Conservation (phyloP, 2,329 filamentous ascomycete genomes). For the Pseudocercospora fuligena region DNA sequence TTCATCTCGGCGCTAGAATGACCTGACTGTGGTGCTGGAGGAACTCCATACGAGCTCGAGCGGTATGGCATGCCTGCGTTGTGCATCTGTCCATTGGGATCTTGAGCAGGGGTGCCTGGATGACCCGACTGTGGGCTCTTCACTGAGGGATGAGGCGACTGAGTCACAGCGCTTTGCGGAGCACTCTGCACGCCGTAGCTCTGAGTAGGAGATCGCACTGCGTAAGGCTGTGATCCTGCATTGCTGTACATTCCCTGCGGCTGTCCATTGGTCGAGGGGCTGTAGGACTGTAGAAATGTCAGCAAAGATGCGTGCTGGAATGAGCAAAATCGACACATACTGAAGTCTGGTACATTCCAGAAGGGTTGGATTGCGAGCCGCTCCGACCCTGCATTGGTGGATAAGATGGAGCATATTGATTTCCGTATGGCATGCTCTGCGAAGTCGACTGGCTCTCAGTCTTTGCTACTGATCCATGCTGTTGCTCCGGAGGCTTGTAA, state of each 20-base stretch:
- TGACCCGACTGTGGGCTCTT: conserved; percentile 37
- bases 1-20: conserved; percentile 36
- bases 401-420: conserved; percentile 36
- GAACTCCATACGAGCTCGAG: conserved; percentile 24
- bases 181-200: conserved; percentile 38
- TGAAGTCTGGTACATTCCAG: conserved; percentile 36
- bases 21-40: conserved; percentile 32
- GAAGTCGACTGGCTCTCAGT: conserved; percentile 31
- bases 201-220: conserved; percentile 39
- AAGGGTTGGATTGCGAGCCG: conserved; percentile 32
- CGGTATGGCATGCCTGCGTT: conserved; percentile 34
- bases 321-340: conserved; percentile 4
- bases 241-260: conserved; percentile 34
- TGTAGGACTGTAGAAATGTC: conserved; percentile 25
- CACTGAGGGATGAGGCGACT: conserved; percentile 36
- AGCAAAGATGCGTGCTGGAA: not conserved
- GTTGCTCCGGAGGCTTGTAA: conserved; percentile 35
- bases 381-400: conserved; percentile 33
- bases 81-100: conserved; percentile 27
- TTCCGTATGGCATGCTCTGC: conserved; percentile 36
- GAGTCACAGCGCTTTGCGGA: conserved; percentile 34
- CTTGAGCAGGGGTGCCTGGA: conserved; percentile 23
- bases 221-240: conserved; percentile 34
- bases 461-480: conserved; percentile 33
- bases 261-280: conserved; percentile 36